phyloP scores from a whole-genome alignment of 257 asterid species.

The Solanum chilense region DNA sequence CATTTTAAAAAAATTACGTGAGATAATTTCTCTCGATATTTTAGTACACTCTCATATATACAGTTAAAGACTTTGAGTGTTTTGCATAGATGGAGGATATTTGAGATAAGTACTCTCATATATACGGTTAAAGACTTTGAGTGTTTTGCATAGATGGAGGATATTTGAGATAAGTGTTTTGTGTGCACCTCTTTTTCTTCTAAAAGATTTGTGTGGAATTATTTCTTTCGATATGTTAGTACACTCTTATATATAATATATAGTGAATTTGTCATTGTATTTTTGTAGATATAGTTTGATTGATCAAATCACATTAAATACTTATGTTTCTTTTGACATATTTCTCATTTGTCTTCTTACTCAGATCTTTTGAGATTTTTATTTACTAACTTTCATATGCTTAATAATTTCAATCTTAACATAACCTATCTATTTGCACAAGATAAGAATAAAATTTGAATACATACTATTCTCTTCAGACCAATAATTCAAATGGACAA shows the following conservation, averaged over 20 bases:
- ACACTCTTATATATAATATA: neutral
- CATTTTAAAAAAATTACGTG: too few species aligned
- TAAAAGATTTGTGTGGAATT: neutral
- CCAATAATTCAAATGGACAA: too few species aligned
- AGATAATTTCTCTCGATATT: too few species aligned
- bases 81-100: too few species aligned
- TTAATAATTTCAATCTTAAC: too few species aligned
- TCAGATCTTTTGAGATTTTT: neutral
- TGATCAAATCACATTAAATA: too few species aligned
- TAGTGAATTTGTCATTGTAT: neutral
- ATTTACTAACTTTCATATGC: neutral
- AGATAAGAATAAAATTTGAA: rapidly evolving
- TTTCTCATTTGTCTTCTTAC: neutral
- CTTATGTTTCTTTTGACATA: too few species aligned
- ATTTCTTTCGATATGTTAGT: neutral
- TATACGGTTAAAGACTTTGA: too few species aligned
- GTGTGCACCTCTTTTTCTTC: neutral
- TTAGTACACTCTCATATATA: too few species aligned
- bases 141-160: neutral
- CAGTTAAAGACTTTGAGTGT: too few species aligned
- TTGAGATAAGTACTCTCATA: too few species aligned
- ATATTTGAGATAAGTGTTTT: neutral
- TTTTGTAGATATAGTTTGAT: too few species aligned
- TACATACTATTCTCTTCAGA: neutral
- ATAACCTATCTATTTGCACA: rapidly evolving